Evolutionary conservation across 2,329 filamentous ascomycete species (phyloP), one percentile per base, ranked within the genome.

Genomic region (Venturia nashicola): DNA sequence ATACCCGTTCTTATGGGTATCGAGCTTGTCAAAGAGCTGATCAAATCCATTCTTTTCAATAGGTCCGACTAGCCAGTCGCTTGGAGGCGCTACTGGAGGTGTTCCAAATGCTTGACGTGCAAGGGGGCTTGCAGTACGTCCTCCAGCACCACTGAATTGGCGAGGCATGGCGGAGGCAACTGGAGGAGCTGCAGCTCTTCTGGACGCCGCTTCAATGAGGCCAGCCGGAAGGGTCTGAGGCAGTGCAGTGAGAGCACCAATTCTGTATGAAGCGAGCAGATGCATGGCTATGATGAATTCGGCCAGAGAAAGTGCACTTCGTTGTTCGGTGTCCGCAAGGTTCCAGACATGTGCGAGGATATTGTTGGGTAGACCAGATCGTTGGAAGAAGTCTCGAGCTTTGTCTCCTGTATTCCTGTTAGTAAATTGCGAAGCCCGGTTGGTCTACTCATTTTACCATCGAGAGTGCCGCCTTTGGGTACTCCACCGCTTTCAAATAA

Each of bases 261-360:
- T 88, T 79, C 96, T 96, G 77, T 90, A 91, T 14, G 91, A 96
- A 16, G 91, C 93, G 67, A 99, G 82, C 66, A 99, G 80, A 75
- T 99, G 94, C 94, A 99, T 99, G 57, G 94, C 94, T 71, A 99
- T 95, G 72, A 96, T 89, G 73, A 99, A 99, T 71, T 97, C 94
- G 16, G 91, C 93, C 69, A 87, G 82, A 65, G 92, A 89, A 43
- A 99, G 81, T 40, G 88, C 86, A 61, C 94, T 94, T 62, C 92
- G 86, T 76, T 96, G 91, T 75, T 97, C 92, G 0, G 91, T 94
- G 73, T 99, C 94, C 27, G 92, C 89, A 66, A 99, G 82, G 70
- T 89, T 91, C 94, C 94, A 99, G 78, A 99, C 97, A 68, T 89
- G 86, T n/a, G 92, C 92, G 40, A 99, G 81, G 12, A 89, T 83